Conservation (phyloP, 129 eudicot species). For the Pulicaria dysenterica region DNA sequence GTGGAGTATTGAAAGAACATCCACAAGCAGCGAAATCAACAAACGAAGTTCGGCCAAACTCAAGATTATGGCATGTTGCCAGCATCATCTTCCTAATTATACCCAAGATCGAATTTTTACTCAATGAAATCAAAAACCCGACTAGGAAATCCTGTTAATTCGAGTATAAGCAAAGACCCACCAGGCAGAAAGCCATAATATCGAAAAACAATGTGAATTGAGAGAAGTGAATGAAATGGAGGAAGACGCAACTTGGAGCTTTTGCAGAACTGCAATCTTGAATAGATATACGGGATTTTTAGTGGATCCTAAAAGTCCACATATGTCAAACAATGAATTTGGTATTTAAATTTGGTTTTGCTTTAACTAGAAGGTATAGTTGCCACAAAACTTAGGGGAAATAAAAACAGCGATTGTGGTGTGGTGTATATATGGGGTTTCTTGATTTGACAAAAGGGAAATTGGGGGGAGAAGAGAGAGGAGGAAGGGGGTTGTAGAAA, state of each 20-base stretch:
- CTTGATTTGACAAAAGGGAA: constrained; percentile 16
- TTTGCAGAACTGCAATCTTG: constrained; percentile 26
- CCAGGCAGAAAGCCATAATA: constrained; percentile 24
- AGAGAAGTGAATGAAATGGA: not conserved
- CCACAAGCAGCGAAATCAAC: constrained; percentile 63
- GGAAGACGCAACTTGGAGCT: constrained; percentile 9
- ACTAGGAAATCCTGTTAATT: constrained; percentile 31
- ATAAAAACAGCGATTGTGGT: constrained; percentile 3
- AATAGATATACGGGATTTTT: constrained; percentile 38
- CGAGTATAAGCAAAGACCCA: constrained; percentile 23
- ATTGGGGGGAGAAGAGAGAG: not conserved
- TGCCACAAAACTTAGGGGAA: constrained; percentile 23
- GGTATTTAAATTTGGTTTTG: not conserved
- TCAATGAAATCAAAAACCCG: constrained; percentile 42
- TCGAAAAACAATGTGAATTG: constrained; percentile 22
- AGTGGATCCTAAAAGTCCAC: constrained; percentile 66
- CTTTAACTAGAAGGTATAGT: constrained; percentile 24
- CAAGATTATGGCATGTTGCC: constrained; percentile 75
- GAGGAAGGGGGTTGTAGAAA: not conserved
- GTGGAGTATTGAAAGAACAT: constrained; percentile 61
- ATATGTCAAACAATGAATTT: constrained; percentile 29
- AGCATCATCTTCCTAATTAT: constrained; percentile 59
- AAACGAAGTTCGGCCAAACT: constrained; percentile 56
- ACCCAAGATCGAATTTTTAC: constrained; percentile 26
- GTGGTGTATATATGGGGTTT: constrained; percentile 9